Conservation (phyloP, 2,329 filamentous ascomycete species). For the Cladophialophora carrionii region DNA sequence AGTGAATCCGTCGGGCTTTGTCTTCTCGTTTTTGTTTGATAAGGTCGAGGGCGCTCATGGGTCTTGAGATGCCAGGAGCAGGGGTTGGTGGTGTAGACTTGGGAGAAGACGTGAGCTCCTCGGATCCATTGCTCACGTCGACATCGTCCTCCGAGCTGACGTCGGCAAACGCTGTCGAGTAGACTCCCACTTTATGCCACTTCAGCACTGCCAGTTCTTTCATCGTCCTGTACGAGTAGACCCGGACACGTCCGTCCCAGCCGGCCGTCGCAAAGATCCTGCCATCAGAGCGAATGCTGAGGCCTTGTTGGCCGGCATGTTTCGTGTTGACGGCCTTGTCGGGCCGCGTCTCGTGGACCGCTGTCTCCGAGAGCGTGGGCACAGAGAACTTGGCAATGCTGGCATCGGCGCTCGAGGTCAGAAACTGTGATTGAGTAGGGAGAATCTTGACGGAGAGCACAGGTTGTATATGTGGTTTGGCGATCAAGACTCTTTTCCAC, state of each 20-base stretch:
- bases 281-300: constrained; percentile 76
- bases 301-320: constrained; percentile 85
- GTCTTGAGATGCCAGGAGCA: constrained; percentile 20
- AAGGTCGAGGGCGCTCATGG: constrained; percentile 44
- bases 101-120: neutral
- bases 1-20: constrained; percentile 74
- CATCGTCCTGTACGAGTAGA: constrained; percentile 80
- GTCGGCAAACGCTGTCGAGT: constrained; percentile 72
- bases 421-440: constrained; percentile 60
- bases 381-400: constrained; percentile 69
- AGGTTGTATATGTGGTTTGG: constrained; percentile 75
- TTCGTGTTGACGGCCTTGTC: constrained; percentile 73
- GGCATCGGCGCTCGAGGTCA: constrained; percentile 82
- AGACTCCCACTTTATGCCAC: constrained; percentile 90
- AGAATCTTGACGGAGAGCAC: constrained; percentile 72
- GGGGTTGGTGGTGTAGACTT: constrained; percentile 16
- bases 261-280: constrained; percentile 86
- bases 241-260: constrained; percentile 81
- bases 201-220: constrained; percentile 89
- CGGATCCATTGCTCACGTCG: neutral
- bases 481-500: constrained; percentile 64
- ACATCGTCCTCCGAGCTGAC: constrained; percentile 37
- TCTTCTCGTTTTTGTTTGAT: constrained; percentile 67
- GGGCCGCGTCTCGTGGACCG: constrained; percentile 46
- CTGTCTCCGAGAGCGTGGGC: constrained; percentile 55